Evolutionary conservation across 768 basidiomycete genomes (phyloP).

Genomic region (Kwoniella pini): DNA sequence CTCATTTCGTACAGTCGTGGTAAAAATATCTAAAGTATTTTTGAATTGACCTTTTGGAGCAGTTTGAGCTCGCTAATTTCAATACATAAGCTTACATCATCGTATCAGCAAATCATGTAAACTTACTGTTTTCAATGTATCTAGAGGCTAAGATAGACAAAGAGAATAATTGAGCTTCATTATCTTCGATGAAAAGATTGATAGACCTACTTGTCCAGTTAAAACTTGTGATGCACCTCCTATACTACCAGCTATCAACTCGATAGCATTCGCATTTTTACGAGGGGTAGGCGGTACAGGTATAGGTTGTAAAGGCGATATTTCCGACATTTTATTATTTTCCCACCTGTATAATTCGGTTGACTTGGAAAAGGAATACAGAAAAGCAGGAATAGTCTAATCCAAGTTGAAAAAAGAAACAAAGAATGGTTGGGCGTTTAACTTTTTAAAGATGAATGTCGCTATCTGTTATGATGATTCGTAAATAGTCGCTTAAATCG

Average conservation of each 20-base stretch:
- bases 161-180: neutral
- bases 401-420: too few species aligned
- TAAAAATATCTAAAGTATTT: slow-evolving; percentile 88
- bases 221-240: slow-evolving; percentile 93
- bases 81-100: neutral
- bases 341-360: too few species aligned
- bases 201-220: slow-evolving; percentile 75
- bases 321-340: too few species aligned
- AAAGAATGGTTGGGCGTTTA: too few species aligned
- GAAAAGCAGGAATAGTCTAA: too few species aligned
- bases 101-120: neutral
- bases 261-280: slow-evolving; percentile 49
- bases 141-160: slow-evolving; percentile 40
- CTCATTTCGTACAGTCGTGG: slow-evolving; percentile 77
- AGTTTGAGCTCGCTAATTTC: slow-evolving; percentile 54
- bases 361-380: too few species aligned
- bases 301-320: slow-evolving; percentile 15
- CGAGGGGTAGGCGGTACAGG: slow-evolving; percentile 37
- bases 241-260: slow-evolving; percentile 78
- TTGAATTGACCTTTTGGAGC: slow-evolving; percentile 61
- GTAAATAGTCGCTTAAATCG: too few species aligned
- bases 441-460: too few species aligned
- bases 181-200: too few species aligned
- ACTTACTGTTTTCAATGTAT: slow-evolving; percentile 52
- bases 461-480: too few species aligned